phyloP scores from a whole-genome alignment of 1,284 basidiomycete species.

The Boletus semigastroideus region DNA sequence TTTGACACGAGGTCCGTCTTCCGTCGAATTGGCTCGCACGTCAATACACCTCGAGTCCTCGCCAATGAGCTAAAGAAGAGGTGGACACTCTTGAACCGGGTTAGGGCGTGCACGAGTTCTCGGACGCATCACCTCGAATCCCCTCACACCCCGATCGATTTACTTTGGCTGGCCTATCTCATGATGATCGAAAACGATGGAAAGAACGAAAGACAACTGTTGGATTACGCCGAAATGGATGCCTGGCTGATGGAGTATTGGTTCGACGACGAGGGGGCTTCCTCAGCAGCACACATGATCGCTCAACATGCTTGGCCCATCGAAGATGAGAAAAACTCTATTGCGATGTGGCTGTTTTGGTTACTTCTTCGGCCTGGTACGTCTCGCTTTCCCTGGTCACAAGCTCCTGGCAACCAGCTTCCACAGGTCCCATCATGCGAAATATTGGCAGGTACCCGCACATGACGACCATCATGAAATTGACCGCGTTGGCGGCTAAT shows the following conservation, averaged over 20 bases:
- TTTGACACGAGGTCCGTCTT: slow-evolving; percentile 64
- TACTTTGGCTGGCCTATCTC: slow-evolving; percentile 69
- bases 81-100: slow-evolving; percentile 51
- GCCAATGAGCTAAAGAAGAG: slow-evolving; percentile 58
- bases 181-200: slow-evolving; percentile 83
- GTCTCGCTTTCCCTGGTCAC: slow-evolving; percentile 21
- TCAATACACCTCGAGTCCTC: slow-evolving; percentile 43
- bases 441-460: slow-evolving; percentile 42
- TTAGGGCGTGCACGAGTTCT: slow-evolving; percentile 45
- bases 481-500: slow-evolving; percentile 66
- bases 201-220: slow-evolving; percentile 68
- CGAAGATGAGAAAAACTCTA: slow-evolving; percentile 49
- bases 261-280: slow-evolving; percentile 52
- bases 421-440: slow-evolving; percentile 40
- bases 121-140: slow-evolving; percentile 28
- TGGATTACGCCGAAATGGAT: slow-evolving; percentile 50
- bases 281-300: slow-evolving; percentile 38
- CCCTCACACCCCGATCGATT: slow-evolving; percentile 33
- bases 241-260: slow-evolving; percentile 53
- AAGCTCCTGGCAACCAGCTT: slow-evolving; percentile 2
- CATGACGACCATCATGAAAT: slow-evolving; percentile 52
- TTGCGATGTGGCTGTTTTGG: slow-evolving; percentile 78
- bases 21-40: slow-evolving; percentile 51
- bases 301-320: slow-evolving; percentile 52
- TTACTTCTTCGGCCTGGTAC: slow-evolving; percentile 59